phyloP scores from a whole-genome alignment of 495 filamentous ascomycete genomes.

The Aspergillus leporis region DNA sequence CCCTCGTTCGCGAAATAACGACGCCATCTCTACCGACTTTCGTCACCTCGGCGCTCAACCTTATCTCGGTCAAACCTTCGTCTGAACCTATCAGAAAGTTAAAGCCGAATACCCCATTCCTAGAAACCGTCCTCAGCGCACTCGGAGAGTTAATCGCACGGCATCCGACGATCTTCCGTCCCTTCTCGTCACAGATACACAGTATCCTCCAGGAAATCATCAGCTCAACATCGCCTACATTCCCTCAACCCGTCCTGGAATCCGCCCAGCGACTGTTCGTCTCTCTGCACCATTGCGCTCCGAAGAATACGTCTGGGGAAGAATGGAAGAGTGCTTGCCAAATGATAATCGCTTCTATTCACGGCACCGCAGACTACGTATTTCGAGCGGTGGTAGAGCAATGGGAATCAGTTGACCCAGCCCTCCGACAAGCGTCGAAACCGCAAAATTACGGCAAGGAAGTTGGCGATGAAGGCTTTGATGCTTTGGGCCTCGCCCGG shows the following conservation, averaged over 20 bases:
- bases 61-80: constrained; percentile 51
- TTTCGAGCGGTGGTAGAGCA: constrained; percentile 77
- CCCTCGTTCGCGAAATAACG: constrained; percentile 81
- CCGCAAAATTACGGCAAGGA: constrained; percentile 38
- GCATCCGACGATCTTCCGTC: constrained; percentile 77
- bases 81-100: constrained; percentile 45
- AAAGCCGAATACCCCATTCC: constrained; percentile 44
- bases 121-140: constrained; percentile 63
- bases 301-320: constrained; percentile 68
- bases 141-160: constrained; percentile 69
- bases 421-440: constrained; percentile 21
- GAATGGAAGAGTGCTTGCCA: constrained; percentile 72
- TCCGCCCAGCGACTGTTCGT: constrained; percentile 62
- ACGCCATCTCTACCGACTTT: constrained; percentile 78
- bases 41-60: constrained; percentile 68
- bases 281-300: constrained; percentile 69
- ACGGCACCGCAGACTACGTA: constrained; percentile 68
- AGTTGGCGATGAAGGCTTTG: constrained; percentile 36
- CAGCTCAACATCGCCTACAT: constrained; percentile 29
- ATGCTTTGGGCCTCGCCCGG: constrained; percentile 54
- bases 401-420: constrained; percentile 62
- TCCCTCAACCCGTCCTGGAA: constrained; percentile 49
- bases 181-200: constrained; percentile 67
- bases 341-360: constrained; percentile 57
- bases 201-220: constrained; percentile 53